A percentile compares a stretch with the other conserved stretches of the same genome.
phyloP scores from a whole-genome alignment of 2,329 filamentous ascomycete species.

The Trichoderma endophyticum region DNA sequence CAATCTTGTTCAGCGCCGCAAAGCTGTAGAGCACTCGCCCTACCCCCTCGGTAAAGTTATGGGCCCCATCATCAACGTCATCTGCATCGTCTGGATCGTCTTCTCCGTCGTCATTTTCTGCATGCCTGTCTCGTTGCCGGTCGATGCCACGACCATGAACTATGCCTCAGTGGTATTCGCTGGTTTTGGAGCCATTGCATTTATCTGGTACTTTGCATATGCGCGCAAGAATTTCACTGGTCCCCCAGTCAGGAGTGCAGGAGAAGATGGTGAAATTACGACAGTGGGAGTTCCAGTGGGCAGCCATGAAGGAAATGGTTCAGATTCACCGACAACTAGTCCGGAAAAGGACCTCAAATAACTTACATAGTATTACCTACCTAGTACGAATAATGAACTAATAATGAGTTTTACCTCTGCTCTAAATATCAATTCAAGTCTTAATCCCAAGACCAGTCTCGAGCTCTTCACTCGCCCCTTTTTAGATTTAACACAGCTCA shows the following conservation, averaged over 20 bases:
- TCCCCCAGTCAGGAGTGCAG: slow-evolving; percentile 38
- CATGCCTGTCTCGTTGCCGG: slow-evolving; percentile 64
- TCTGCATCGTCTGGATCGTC: slow-evolving; percentile 67
- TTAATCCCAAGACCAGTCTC: not conserved
- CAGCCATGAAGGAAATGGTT: not conserved
- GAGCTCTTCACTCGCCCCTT: not conserved
- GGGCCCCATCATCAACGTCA: slow-evolving; percentile 64
- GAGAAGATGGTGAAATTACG: not conserved
- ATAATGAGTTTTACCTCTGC: not conserved
- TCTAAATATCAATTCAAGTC: not conserved
- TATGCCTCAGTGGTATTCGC: slow-evolving; percentile 65
- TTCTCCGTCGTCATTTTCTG: slow-evolving; percentile 71
- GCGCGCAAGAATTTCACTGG: slow-evolving; percentile 63
- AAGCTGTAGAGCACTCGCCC: slow-evolving; percentile 60
- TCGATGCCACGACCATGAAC: slow-evolving; percentile 58
- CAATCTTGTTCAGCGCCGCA: slow-evolving; percentile 63
- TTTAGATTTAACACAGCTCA: not conserved
- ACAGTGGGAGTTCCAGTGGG: slow-evolving; percentile 5
- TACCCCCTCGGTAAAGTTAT: slow-evolving; percentile 69
- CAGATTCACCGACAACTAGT: not conserved
- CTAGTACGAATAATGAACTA: not conserved
- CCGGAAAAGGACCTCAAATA: slow-evolving; percentile 7
- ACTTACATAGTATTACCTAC: not conserved
- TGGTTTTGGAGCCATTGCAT: slow-evolving; percentile 57
- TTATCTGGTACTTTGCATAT: slow-evolving; percentile 61